Evolutionary conservation across 2,329 filamentous ascomycete genomes (phyloP).

Genomic region (Diaporthe citriasiana): DNA sequence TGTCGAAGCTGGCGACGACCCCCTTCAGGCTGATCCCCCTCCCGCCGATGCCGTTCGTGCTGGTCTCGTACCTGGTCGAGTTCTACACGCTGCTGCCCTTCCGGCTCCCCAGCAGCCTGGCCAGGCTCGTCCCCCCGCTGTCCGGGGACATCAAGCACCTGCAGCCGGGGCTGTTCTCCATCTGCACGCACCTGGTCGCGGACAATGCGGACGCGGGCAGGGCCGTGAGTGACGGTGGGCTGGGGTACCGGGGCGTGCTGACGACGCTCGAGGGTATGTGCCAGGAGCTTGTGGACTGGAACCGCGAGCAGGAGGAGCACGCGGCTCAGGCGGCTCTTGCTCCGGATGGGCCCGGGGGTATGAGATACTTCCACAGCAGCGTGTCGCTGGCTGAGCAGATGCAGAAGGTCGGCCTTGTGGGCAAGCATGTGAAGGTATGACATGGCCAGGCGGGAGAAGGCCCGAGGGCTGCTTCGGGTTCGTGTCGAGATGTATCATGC

Average conservation of each 20-base stretch:
- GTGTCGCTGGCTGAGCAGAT: conserved; percentile 57
- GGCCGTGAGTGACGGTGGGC: conserved; percentile 53
- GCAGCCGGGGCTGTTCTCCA: conserved; percentile 57
- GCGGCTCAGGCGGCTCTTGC: conserved; percentile 16
- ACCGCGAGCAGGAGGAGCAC: conserved; percentile 52
- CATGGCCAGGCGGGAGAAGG: neutral
- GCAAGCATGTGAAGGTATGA: conserved; percentile 28
- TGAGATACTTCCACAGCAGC: conserved; percentile 54
- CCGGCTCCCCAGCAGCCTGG: conserved; percentile 46
- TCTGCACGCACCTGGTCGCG: conserved; percentile 57
- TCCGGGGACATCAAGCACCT: conserved; percentile 53
- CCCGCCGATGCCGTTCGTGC: conserved; percentile 52
- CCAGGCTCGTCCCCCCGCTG: conserved; percentile 50
- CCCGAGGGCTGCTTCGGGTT: neutral
- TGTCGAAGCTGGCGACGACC: conserved; percentile 53
- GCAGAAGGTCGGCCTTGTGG: conserved; percentile 45
- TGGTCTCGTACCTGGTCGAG: conserved; percentile 55
- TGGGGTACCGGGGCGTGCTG: conserved; percentile 56
- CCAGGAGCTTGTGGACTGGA: conserved; percentile 59
- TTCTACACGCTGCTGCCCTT: conserved; percentile 52
- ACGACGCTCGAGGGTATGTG: conserved; percentile 58
- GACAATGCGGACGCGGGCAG: conserved; percentile 51
- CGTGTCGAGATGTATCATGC: neutral
- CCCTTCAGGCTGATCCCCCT: conserved; percentile 52
- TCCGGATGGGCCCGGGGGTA: neutral